Base-by-base conservation (phyloP, 2,329 filamentous ascomycete genomes). In the Colletotrichum salicis region DNA sequence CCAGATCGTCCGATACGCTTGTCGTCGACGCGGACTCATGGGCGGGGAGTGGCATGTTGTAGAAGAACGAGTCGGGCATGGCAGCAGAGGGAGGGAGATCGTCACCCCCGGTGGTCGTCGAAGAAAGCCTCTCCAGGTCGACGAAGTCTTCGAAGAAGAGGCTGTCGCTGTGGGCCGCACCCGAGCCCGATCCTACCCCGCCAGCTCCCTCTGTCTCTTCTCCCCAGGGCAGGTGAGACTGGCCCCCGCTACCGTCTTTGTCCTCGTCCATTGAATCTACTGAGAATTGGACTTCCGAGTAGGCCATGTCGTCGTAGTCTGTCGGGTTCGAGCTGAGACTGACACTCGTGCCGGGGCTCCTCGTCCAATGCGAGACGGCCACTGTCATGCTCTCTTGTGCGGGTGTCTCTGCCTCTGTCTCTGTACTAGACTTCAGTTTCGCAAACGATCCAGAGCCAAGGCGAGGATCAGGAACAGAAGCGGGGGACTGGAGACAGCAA, bases 121-220 rank as follows among this genome's bases (percentile, higher is more conserved):
- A 41, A 41, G 70, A 72, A 61, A 70, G 67, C 48, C 71, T 67
- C 15, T 80, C 74, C 12, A 81, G 72, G 5, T 74, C 67, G 63
- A 79, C 61, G 1, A 84, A 77, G 11, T 81, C 71, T 24, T 76
- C 70, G 27, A 78, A 74, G 22, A 77, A 68, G 58, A 83, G 71
- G 41, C 65, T 68, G 56, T 71, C 72, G 64, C 63, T 61, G 27
- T 58, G 68, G 37, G 31, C 57, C 13, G 37, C 45, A 45, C 59
- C 63, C 52, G 55, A 62, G 51, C 64, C 60, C 64, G 59, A 51
- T 64, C 59, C 64, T 48, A 52, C 56, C 37, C 35, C 68, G 41
- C 41, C 35, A 29, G 37, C 13, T 24, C 41, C 59, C 55, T 71
- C 72, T 55, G 61, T 61, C 61, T 55, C 64, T 55, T 66, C 72